Base-by-base conservation (phyloP, 2,329 filamentous ascomycete species). In the Dothistroma pini region DNA sequence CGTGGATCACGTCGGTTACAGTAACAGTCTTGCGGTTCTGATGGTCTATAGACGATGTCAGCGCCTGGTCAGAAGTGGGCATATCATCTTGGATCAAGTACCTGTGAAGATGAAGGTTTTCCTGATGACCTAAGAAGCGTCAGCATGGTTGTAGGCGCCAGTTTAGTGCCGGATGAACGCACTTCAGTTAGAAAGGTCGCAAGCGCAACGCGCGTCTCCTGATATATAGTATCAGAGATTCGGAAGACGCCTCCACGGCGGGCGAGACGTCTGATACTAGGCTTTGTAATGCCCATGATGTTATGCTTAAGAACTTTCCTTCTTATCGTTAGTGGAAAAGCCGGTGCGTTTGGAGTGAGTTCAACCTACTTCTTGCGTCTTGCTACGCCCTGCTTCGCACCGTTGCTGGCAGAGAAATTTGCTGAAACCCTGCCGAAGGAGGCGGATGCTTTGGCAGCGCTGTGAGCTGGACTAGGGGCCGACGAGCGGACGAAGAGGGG, bases 291-390 rank as follows among this genome's bases (percentile, higher is more conserved):
- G 81, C 93, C 92, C 82, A 96, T 91, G 76, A 96, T 96, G 88
- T 96, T 96, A 88, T 96, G 92, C 80, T 91, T 90, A 78, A 96
- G 85, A 84, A 96, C 96, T 88, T 96, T 96, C 75, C 93, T 89
- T 81, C 96, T 2, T 4, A 8, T 7, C 12, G 16, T 44, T 12
- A 44, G 38, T 44, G 7, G 2, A 19, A 7, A 8, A n/a, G 12
- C 16, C 4, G 2, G 16, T n/a, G n/a, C 7, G 7, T n/a, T 8
- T 8, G 38, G 25, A 29, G 5, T 44, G 3, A 12, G 38, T 44
- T 3, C 1, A 44, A 44, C 38, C 4, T 44, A 44, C 38, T 16
- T 16, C 12, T 44, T 12, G 38, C 38, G 38, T 38, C 10, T 38
- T 11, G 34, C 10, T 3, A 29, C 6, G 25, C 25, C 25, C 25